phyloP scores from a whole-genome alignment of 176 grass and related monocot genomes.

The Bromus sterilis region DNA sequence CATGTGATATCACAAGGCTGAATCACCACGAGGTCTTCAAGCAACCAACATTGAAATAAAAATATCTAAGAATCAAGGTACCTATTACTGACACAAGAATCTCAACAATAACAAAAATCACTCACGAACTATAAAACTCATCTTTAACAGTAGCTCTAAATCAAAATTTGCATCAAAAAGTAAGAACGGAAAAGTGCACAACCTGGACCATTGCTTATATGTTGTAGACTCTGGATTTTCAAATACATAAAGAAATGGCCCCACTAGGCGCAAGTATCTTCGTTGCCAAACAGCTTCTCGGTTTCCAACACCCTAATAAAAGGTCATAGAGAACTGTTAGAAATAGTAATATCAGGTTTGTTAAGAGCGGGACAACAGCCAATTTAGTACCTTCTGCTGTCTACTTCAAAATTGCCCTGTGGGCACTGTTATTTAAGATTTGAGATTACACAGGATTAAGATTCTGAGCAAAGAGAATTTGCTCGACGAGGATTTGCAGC shows the following conservation, averaged over 20 bases:
- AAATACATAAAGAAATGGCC: conserved; percentile 88
- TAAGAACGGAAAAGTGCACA: conserved; percentile 18
- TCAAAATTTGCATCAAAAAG: conserved; percentile 2
- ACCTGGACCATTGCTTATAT: conserved; percentile 95
- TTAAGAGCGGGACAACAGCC: background rate
- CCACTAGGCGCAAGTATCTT: conserved; percentile 77
- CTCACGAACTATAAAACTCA: background rate
- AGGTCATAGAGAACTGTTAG: background rate
- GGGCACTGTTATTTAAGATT: background rate
- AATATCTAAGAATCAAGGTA: background rate
- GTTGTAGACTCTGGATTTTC: conserved; percentile 67
- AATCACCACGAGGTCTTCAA: background rate
- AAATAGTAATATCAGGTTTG: background rate
- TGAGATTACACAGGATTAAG: background rate
- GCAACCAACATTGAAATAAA: background rate
- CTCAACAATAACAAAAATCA: conserved; percentile 10
- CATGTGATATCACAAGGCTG: conserved; percentile 1
- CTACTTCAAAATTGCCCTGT: background rate
- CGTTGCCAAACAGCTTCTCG: conserved; percentile 84
- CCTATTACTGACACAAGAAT: background rate
- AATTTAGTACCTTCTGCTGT: background rate
- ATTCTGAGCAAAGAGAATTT: background rate
- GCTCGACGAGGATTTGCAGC: background rate
- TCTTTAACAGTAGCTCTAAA: conserved; percentile 1
- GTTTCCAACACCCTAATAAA: conserved; percentile 82